Evolutionary conservation across 805 yeast species (phyloP), one percentile per base, ranked within the genome.

Genomic region (Candida germanica): DNA sequence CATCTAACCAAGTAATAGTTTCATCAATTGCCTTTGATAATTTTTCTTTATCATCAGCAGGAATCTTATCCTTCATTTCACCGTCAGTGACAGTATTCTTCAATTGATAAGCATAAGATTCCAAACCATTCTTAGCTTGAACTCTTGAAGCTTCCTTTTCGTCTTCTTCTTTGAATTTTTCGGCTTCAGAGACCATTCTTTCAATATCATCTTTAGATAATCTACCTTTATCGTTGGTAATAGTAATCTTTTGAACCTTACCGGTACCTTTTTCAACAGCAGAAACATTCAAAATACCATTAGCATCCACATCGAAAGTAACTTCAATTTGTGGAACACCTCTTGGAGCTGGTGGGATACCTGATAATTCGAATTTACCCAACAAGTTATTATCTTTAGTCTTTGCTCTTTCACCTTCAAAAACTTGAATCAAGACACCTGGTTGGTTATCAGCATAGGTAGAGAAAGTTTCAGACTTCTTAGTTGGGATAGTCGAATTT

Each of bases 151-250:
- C 84, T 43, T 87, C 74, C 52, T 77, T 80, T 50, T 80, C 82
- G 67, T 91, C 98, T 66, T 88, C 94, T 53, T 85, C 87, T 49
- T 95, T 95, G 56, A 70, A 91, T 70, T 85, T 83, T 68, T 88
- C 98, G 52, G 97, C 97, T 60, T 91, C 98, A 58, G 80, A 93
- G 46, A 91, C 96, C 96, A 91, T 91, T 70, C 91, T 87, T 55
- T 91, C 97, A 54, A 91, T 89, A 47, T 88, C 96, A 45, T 89
- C 96, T 71, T 87, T 83, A 17, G 91, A 75, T 57, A 88, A 77
- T 75, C 97, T 85, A 56, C 96, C 95, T 73, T 87, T 87, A 66
- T 88, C 96, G 56, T 88, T 88, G 54, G 87, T 84, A 60, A 88
- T 88, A 38, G 95, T 87, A 58, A 88, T 85, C 54, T 91, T 82